Conservation (phyloP, 2,329 filamentous ascomycete genomes). For the Cryphonectria naterciae region DNA sequence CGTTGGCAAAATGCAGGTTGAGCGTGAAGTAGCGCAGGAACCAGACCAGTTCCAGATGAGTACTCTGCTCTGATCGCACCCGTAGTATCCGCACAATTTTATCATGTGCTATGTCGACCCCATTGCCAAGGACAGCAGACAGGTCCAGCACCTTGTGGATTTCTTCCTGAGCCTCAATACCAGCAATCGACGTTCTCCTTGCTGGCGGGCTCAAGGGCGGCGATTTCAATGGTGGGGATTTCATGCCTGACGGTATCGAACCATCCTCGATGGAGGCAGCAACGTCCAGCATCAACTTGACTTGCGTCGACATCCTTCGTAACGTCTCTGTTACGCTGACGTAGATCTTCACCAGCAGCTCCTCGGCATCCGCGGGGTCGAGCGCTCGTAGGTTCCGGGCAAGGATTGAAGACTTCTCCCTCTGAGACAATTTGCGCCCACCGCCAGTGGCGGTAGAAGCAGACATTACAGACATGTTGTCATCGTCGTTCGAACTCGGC, state of each 20-base stretch:
- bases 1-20: conserved; percentile 81
- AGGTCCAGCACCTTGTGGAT: conserved; percentile 78
- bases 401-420: conserved; percentile 87
- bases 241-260: conserved; percentile 43
- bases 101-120: conserved; percentile 80
- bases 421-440: conserved; percentile 67
- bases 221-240: conserved; percentile 54
- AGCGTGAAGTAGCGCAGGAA: conserved; percentile 84
- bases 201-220: conserved; percentile 57
- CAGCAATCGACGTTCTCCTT: conserved; percentile 42
- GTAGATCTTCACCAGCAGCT: conserved; percentile 81
- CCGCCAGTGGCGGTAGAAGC: conserved; percentile 75
- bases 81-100: conserved; percentile 76
- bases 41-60: conserved; percentile 66
- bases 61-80: conserved; percentile 75
- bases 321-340: conserved; percentile 86
- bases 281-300: conserved; percentile 93
- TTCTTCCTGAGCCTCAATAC: conserved; percentile 68
- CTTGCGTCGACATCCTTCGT: conserved; percentile 82
- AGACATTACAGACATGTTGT: conserved; percentile 87
- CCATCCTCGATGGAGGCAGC: conserved; percentile 71
- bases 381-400: conserved; percentile 86
- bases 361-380: conserved; percentile 82
- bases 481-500: conserved; percentile 92
- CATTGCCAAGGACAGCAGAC: conserved; percentile 76